Percentiles rank a stretch among this genome's conserved stretches.
Evolutionary conservation across 768 basidiomycete species (phyloP).

Genomic region (Collybiopsis luxurians): DNA sequence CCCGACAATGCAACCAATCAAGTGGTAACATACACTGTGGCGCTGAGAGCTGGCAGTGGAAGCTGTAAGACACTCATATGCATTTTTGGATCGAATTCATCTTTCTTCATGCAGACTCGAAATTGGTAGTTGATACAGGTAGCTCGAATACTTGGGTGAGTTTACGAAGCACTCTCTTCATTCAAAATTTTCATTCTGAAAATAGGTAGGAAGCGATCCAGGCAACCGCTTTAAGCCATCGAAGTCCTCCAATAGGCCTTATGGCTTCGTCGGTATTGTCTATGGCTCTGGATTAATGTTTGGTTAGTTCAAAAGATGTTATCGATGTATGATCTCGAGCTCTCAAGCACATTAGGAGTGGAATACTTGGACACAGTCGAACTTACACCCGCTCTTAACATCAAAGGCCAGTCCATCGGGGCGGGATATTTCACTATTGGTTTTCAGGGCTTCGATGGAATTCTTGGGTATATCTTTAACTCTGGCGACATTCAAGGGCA

Average conservation of each 20-base stretch:
- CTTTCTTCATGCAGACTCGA: not conserved
- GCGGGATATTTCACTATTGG: not conserved
- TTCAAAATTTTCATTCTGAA: not conserved
- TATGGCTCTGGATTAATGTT: not conserved
- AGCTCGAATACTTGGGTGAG: slow-evolving; percentile 4
- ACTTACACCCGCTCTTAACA: not conserved
- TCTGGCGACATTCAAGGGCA: no score
- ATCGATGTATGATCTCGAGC: not conserved
- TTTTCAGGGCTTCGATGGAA: not conserved
- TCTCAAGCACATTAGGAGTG: not conserved
- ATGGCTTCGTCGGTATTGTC: not conserved
- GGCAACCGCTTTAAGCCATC: not conserved
- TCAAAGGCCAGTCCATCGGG: not conserved
- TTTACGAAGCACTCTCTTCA: not conserved
- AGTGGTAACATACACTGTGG: not conserved
- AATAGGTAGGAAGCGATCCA: not conserved
- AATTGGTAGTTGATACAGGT: not conserved
- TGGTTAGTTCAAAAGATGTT: not conserved
- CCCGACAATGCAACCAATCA: not conserved
- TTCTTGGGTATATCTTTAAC: no score
- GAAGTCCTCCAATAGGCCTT: no score
- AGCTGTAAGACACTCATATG: not conserved
- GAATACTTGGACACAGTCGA: not conserved
- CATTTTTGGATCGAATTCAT: not conserved
- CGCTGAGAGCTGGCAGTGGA: no score